These are phyloP conservation scores for Talinum fruticosum DNA, from an alignment of 148 eudicot species.

Conservation along the genomic window DNA sequence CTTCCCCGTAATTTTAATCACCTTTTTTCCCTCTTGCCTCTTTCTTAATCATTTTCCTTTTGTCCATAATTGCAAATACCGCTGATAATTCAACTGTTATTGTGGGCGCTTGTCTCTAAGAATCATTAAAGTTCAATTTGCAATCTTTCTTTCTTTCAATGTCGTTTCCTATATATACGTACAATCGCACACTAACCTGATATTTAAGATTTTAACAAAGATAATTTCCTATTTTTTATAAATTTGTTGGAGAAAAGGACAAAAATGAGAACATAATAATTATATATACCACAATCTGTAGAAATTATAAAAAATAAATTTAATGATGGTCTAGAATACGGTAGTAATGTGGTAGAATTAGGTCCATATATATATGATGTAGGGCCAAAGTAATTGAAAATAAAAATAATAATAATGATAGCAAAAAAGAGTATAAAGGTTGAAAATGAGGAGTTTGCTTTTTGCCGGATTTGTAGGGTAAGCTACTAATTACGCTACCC, in stretches of 20 bases:
- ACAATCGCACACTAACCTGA: too few species aligned
- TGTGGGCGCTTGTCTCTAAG: background rate
- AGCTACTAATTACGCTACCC: background rate
- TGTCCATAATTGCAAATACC: constrained; percentile 13
- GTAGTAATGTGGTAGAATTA: constrained; percentile 16
- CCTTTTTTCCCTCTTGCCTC: background rate
- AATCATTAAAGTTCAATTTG: background rate
- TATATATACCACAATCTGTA: background rate
- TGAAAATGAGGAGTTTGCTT: constrained; percentile 13
- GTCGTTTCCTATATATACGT: too few species aligned
- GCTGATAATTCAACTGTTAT: background rate
- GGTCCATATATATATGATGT: constrained; percentile 19
- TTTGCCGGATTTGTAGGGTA: constrained; percentile 20
- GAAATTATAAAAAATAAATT: background rate
- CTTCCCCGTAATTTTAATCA: constrained; percentile 11
- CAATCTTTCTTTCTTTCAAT: too few species aligned
- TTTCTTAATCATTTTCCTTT: constrained; percentile 7
- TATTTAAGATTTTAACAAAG: too few species aligned
- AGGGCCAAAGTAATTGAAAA: constrained; percentile 10
- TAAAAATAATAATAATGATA: constrained; percentile 1
- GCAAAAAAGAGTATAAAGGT: background rate
- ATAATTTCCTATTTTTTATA: too few species aligned
- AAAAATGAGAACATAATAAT: background rate
- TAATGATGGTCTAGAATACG: background rate
- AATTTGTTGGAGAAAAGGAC: background rate